Base-by-base conservation (phyloP, 192 early-diverging fungal species). In the Backusella luteola region DNA sequence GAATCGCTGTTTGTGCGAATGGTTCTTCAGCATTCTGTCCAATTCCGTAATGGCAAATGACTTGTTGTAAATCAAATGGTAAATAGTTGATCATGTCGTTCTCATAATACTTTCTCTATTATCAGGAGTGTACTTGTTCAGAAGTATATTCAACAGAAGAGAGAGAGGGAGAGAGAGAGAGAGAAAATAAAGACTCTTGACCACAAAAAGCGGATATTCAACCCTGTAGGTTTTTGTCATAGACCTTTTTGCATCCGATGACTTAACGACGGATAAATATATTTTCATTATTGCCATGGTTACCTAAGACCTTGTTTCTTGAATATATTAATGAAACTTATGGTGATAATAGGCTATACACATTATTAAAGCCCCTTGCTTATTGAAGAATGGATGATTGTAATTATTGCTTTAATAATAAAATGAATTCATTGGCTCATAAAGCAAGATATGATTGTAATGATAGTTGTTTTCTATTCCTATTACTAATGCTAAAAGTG, bases 41-140 rank as follows among this genome's bases (percentile, higher is more conserved):
- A 21, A 69, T 41, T 69, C 21, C 68, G 19, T 41, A 39, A 38
- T 41, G 21, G n/a, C 36, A 69, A 69, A 69, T 69, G 21, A 69
- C 38, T 39, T 69, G 35, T 23, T 69, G 68, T 23, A 69, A 14
- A 39, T 69, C 68, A 69, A 69, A 38, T 39, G 36, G 68, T 26
- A 69, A 41, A 63, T 63, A 63, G 23, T 29, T 63, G 56, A 63
- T 59, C 53, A 59, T 49, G 46, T n/a, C 19, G 46, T 17, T 49
- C 46, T 49, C 46, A 49, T 49, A 49, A 49, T 49, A 49, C 5
- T 49, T 4, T n/a, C 46, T 49, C 19, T 49, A 6, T 49, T 49
- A 1, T n/a, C 6, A 49, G 6, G 17, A 49, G 46, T 49, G 15
- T 19, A 5, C 19, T 49, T 49, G 46, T 59, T 59, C n/a, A 59